Evolutionary conservation across 1,139 yeast genomes (phyloP).

Genomic region (Pichia sp.): DNA sequence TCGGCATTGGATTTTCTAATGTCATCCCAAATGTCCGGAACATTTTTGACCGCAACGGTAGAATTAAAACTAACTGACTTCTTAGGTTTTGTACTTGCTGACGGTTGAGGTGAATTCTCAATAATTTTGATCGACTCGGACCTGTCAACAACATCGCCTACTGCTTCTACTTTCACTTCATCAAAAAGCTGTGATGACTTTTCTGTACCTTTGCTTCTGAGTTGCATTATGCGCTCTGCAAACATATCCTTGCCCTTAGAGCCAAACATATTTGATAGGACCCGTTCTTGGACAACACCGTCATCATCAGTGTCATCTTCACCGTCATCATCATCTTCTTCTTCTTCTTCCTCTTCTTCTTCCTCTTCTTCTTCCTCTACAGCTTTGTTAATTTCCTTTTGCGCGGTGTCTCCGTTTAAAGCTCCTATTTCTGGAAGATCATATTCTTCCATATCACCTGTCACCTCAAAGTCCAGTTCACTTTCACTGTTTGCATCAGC

Average conservation of each 20-base stretch:
- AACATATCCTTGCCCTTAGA: constrained; percentile 23
- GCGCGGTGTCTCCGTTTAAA: too few species aligned
- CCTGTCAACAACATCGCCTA: background rate
- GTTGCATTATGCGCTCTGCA: constrained; percentile 20
- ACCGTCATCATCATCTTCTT: constrained; percentile 14
- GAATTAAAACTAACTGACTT: constrained; percentile 50
- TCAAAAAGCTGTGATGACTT: too few species aligned
- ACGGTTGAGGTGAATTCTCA: too few species aligned
- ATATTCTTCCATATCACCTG: background rate
- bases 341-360: constrained; percentile 1
- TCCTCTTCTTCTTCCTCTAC: background rate
- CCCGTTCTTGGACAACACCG: constrained; percentile 13
- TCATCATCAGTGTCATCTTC: constrained; percentile 29
- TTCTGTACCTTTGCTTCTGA: constrained; percentile 6
- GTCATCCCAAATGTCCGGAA: constrained; percentile 50
- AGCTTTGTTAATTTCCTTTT: too few species aligned
- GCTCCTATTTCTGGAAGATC: background rate
- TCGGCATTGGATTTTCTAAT: constrained; percentile 27
- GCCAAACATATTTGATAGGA: constrained; percentile 18
- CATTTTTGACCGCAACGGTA: constrained; percentile 47
- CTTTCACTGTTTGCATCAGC: background rate
- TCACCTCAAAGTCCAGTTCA: background rate
- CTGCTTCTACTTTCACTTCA: background rate
- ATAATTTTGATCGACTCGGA: too few species aligned
- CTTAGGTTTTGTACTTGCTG: constrained; percentile 19